phyloP scores from a whole-genome alignment of 129 eudicot species.

The Centella asiatica region DNA sequence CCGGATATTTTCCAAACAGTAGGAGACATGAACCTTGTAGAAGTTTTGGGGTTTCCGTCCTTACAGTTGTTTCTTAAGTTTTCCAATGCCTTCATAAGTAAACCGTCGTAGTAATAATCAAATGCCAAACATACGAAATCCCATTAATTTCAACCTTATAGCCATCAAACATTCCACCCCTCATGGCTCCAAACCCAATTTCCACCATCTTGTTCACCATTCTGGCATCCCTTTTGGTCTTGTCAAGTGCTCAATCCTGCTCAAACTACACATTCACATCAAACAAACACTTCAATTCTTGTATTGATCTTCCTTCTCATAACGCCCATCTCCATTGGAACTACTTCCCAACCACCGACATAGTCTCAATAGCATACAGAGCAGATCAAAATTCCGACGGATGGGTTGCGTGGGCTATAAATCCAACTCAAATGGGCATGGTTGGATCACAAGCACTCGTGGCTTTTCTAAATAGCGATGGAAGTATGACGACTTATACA shows the following conservation, averaged over 20 bases:
- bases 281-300: slow-evolving; percentile 28
- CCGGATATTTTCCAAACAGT: too few species aligned
- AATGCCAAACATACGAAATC: background rate
- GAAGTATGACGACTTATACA: slow-evolving; percentile 31
- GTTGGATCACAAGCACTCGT: slow-evolving; percentile 67
- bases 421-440: slow-evolving; percentile 46
- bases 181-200: slow-evolving; percentile 29
- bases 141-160: background rate
- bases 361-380: slow-evolving; percentile 46
- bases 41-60: background rate
- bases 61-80: background rate
- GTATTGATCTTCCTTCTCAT: slow-evolving; percentile 43
- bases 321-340: slow-evolving; percentile 53
- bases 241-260: slow-evolving; percentile 34
- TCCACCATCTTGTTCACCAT: slow-evolving; percentile 9
- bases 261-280: slow-evolving; percentile 35
- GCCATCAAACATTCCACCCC: background rate
- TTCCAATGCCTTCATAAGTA: background rate
- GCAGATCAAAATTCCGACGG: slow-evolving; percentile 35
- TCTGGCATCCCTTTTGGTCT: slow-evolving; percentile 24
- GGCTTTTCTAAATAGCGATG: slow-evolving; percentile 39
- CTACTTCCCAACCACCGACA: slow-evolving; percentile 30
- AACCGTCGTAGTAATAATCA: background rate
- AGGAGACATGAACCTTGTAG: too few species aligned
- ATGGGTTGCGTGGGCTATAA: slow-evolving; percentile 67